A percentile compares a stretch with the other conserved stretches of the same genome.
These are phyloP conservation scores for Neofusicoccum sp. DNA, from an alignment of 2,329 filamentous ascomycete genomes.

Conservation along the genomic window DNA sequence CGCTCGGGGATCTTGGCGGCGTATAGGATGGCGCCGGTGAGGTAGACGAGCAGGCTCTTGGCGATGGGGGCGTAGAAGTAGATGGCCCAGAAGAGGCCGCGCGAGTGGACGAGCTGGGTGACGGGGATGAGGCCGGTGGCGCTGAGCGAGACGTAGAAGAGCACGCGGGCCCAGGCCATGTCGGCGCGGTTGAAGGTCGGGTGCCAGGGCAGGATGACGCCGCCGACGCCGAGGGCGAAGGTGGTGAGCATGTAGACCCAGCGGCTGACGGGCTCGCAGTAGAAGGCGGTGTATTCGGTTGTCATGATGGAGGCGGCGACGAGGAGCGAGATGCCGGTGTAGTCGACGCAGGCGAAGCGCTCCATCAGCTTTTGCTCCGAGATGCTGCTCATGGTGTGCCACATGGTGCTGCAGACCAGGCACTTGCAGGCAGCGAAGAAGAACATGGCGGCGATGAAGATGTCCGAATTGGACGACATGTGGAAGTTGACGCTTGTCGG, in stretches of 20 bases:
- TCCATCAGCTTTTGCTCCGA: slow-evolving; percentile 87
- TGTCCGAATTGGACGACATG: slow-evolving; percentile 80
- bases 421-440: slow-evolving; percentile 96
- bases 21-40: slow-evolving; percentile 81
- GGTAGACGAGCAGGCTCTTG: slow-evolving; percentile 84
- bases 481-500: slow-evolving; percentile 83
- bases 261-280: slow-evolving; percentile 86
- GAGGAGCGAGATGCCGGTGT: slow-evolving; percentile 92
- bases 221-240: slow-evolving; percentile 75
- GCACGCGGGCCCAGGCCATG: slow-evolving; percentile 89
- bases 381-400: slow-evolving; percentile 99
- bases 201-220: slow-evolving; percentile 93
- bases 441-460: slow-evolving; percentile 89
- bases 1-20: slow-evolving; percentile 89
- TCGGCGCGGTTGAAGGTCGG: slow-evolving; percentile 89
- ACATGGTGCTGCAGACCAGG: slow-evolving; percentile 89
- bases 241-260: slow-evolving; percentile 85
- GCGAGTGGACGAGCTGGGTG: slow-evolving; percentile 74
- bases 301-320: slow-evolving; percentile 97
- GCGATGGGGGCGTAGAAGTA: slow-evolving; percentile 86
- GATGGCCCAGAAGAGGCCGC: slow-evolving; percentile 75
- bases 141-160: slow-evolving; percentile 85
- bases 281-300: slow-evolving; percentile 97
- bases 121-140: slow-evolving; percentile 87
- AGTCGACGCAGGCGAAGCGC: slow-evolving; percentile 95